Evolutionary conservation across 2,329 filamentous ascomycete genomes (phyloP).

Genomic region (Rutstroemia sp.): DNA sequence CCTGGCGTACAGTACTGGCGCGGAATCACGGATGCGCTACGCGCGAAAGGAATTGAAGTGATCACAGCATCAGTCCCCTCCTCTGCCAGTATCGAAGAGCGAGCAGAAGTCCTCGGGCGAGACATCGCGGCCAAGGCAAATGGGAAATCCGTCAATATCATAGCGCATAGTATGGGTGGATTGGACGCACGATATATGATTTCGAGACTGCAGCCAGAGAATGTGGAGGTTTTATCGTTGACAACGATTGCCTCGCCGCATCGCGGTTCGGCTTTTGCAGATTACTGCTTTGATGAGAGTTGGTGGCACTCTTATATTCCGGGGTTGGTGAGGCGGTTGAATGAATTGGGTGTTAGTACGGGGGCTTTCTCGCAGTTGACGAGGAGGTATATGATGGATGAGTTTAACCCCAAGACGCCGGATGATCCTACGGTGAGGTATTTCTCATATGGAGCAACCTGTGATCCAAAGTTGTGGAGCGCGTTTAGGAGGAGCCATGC

Average conservation of each 20-base stretch:
- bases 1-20: slow-evolving; percentile 57
- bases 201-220: slow-evolving; percentile 41
- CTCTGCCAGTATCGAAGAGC: slow-evolving; percentile 51
- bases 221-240: slow-evolving; percentile 37
- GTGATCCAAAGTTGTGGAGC: slow-evolving; percentile 55
- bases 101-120: slow-evolving; percentile 48
- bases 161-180: slow-evolving; percentile 63
- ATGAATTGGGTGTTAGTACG: slow-evolving; percentile 47
- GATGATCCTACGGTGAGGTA: slow-evolving; percentile 48
- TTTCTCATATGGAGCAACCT: slow-evolving; percentile 54
- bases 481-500: slow-evolving; percentile 48
- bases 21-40: slow-evolving; percentile 53
- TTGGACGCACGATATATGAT: slow-evolving; percentile 61
- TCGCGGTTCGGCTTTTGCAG: slow-evolving; percentile 41
- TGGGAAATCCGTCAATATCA: slow-evolving; percentile 63
- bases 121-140: slow-evolving; percentile 42
- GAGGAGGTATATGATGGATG: slow-evolving; percentile 46
- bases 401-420: slow-evolving; percentile 51
- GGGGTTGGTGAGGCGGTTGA: slow-evolving; percentile 46
- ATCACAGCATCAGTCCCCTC: slow-evolving; percentile 56
- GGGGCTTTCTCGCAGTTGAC: slow-evolving; percentile 56
- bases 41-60: slow-evolving; percentile 45
- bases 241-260: slow-evolving; percentile 34
- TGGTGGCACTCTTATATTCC: slow-evolving; percentile 43
- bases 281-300: slow-evolving; percentile 43